phyloP scores from a whole-genome alignment of 495 filamentous ascomycete genomes.

The Penicillium roqueforti region DNA sequence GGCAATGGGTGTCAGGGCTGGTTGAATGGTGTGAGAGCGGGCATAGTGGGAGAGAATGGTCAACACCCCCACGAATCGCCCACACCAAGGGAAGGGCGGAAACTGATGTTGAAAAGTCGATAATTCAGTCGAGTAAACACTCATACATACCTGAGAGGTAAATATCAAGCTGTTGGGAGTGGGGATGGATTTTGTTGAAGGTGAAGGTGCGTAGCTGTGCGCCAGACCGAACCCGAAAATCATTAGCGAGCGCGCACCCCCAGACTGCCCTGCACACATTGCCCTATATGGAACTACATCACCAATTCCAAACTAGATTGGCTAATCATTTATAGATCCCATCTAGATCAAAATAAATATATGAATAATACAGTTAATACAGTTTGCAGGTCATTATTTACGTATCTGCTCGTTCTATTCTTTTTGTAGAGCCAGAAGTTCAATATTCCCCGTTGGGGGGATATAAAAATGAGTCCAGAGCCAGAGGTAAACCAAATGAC shows the following conservation, averaged over 20 bases:
- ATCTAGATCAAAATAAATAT: neutral
- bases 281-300: conserved; percentile 19
- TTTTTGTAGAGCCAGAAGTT: conserved; percentile 9
- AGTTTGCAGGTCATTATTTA: conserved; percentile 8
- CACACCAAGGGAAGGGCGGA: conserved; percentile 25
- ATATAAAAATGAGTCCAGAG: conserved; percentile 26
- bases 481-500: conserved; percentile 21
- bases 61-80: conserved; percentile 25
- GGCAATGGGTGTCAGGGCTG: conserved; percentile 8
- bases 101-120: conserved; percentile 26
- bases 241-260: conserved; percentile 47
- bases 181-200: conserved; percentile 38
- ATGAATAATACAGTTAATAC: conserved; percentile 7
- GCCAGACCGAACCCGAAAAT: conserved; percentile 45
- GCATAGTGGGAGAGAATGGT: conserved; percentile 19
- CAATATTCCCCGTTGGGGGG: conserved; percentile 1
- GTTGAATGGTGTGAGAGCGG: conserved; percentile 14
- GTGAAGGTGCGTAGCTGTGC: conserved; percentile 45
- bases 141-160: conserved; percentile 39
- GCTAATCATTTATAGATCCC: neutral
- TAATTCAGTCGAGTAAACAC: conserved; percentile 7
- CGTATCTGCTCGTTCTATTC: conserved; percentile 14
- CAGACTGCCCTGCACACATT: conserved; percentile 31
- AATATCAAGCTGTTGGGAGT: conserved; percentile 37
- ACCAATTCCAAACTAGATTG: conserved; percentile 2